A percentile compares a stretch with the other conserved stretches of the same genome.
Evolutionary conservation across 1,284 basidiomycete genomes (phyloP).

Genomic region (Rhizoctonia solani): DNA sequence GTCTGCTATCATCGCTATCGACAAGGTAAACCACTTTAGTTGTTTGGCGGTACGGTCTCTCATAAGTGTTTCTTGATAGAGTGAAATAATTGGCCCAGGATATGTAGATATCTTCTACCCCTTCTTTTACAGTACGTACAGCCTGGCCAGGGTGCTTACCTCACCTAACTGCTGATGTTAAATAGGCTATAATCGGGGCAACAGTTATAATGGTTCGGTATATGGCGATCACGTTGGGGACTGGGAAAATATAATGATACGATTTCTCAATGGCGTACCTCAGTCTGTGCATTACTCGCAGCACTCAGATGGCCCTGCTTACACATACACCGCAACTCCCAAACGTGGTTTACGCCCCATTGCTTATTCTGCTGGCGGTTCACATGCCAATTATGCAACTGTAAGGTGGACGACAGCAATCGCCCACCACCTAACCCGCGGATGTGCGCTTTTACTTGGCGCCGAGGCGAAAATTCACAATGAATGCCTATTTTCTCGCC

Average conservation of each 20-base stretch:
- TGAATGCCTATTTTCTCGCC: too few species aligned
- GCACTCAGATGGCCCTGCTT: conserved; percentile 46
- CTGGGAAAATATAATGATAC: conserved; percentile 49
- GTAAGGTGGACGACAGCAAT: too few species aligned
- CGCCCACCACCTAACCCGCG: too few species aligned
- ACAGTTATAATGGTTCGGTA: conserved; percentile 42
- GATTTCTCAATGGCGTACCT: conserved; percentile 46
- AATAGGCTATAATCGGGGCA: conserved; percentile 44
- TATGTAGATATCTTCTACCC: conserved; percentile 49
- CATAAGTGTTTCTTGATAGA: conserved; percentile 6
- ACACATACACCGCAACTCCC: conserved; percentile 18
- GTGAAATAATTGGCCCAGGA: conserved; percentile 41
- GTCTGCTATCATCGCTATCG: conserved; percentile 45
- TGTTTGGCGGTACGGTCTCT: too few species aligned
- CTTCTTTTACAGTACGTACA: conserved; percentile 16
- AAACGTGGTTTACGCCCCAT: conserved; percentile 25
- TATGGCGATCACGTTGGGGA: conserved; percentile 42
- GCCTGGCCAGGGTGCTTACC: neutral
- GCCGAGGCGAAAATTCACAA: too few species aligned
- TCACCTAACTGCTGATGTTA: neutral
- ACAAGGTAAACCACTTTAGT: conserved; percentile 41
- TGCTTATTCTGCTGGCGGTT: conserved; percentile 31
- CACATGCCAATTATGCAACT: conserved; percentile 32
- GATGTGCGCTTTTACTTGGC: too few species aligned
- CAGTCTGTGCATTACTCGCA: conserved; percentile 47